Percentiles rank a stretch among this genome's conserved stretches.
Conservation (phyloP, 169 alveolate species). For the Cytauxzoon felis region DNA sequence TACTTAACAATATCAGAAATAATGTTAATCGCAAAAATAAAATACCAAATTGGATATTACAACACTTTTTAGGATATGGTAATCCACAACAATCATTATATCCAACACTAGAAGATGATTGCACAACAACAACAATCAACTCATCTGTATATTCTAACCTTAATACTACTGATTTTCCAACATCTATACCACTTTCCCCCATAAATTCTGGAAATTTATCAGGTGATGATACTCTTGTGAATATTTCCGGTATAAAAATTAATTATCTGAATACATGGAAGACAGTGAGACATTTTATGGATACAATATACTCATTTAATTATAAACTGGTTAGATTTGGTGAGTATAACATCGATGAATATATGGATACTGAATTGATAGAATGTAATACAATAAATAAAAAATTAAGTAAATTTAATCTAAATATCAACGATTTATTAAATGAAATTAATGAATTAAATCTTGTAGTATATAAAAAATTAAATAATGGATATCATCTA, state of each 20-base stretch:
- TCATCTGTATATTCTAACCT: no score
- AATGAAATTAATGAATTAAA: not conserved
- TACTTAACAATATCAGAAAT: constrained; percentile 77
- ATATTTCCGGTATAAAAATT: no score
- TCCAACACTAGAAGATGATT: constrained; percentile 13
- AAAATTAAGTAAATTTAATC: not conserved
- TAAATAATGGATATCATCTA: not conserved
- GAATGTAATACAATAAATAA: not conserved
- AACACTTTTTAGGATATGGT: constrained; percentile 65
- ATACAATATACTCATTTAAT: constrained; percentile 14
- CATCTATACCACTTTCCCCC: no score
- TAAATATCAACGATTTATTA: not conserved
- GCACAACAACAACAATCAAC: no score
- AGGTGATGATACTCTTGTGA: no score
- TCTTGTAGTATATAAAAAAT: not conserved
- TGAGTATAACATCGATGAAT: not conserved
- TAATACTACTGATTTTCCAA: no score
- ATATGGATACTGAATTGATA: not conserved
- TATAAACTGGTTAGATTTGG: constrained; percentile 3
- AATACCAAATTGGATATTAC: constrained; percentile 63
- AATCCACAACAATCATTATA: constrained; percentile 52
- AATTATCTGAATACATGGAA: constrained; percentile 40
- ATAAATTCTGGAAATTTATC: no score
- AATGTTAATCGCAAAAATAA: constrained; percentile 73
- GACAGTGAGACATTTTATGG: constrained; percentile 8